Base-by-base conservation (phyloP, 2,329 filamentous ascomycete species). In the Monascus ruber region DNA sequence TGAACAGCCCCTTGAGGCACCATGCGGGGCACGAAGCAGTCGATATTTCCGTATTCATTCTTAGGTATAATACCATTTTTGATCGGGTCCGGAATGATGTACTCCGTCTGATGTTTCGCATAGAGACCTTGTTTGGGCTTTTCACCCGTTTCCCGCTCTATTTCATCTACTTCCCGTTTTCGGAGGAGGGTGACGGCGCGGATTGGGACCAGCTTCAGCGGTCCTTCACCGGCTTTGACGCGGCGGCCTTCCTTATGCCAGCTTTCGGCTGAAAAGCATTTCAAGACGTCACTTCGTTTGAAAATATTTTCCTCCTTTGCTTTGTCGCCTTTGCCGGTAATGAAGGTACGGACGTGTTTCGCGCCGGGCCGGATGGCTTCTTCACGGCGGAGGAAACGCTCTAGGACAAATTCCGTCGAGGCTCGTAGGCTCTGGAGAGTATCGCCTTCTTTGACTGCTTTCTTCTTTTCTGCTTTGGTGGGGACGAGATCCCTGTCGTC, bases 211-310 rank as follows among this genome's bases (percentile, higher is more conserved):
- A 76, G 73, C 59, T 98, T 98, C 43, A 95, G 64, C 0, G 91
- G 85, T 36, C 77, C 65, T 47, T 83, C 79, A 3, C 84, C 86
- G 0, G 70, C 55, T 25, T 76, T 73, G 3, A 91, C 79, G 25
- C 79, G 81, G 7, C 89, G 77, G 0, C 91, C 91, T 68, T 95
- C 89, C 58, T 95, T 95, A 58, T 96, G 91, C 91, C 91, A 98
- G 1, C 85, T 94, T 58, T 98, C 91, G 1, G 84, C 83, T 26
- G 85, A 93, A 60, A 94, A 88, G 58, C 93, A 94, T 31, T 75
- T 72, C 2, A 88, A 77, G 0, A 96, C 78, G 48, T 96, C 88
- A 38, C 76, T 74, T 28, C 89, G 79, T 1, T 73, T 73, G 55
- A 79, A 96, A 0, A 96, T 86, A 1, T 85, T 79, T 56, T 94